phyloP scores from a whole-genome alignment of 495 filamentous ascomycete genomes.

The Aspergillus funiculosus region DNA sequence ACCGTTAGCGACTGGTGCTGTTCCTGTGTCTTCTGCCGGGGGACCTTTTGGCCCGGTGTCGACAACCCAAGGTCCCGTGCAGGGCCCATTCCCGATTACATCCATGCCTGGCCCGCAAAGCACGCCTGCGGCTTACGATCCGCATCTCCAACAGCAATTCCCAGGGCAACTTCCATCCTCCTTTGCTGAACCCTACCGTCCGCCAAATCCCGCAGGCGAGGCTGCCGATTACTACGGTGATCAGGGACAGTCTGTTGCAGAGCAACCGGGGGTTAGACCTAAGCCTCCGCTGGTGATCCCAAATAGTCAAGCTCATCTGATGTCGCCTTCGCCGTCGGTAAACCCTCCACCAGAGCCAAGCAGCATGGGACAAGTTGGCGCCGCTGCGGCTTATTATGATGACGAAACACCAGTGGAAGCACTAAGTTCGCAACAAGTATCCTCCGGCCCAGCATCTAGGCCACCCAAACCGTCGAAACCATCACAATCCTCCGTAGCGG shows the following conservation, averaged over 20 bases:
- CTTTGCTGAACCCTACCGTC: conserved; percentile 44
- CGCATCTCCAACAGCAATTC: conserved; percentile 54
- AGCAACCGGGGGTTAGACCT: conserved; percentile 56
- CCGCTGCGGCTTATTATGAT: conserved; percentile 46
- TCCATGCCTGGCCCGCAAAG: conserved; percentile 20
- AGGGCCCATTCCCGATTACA: conserved; percentile 14
- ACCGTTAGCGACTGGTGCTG: conserved; percentile 20
- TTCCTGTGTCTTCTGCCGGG: conserved; percentile 22
- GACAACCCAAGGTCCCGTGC: conserved; percentile 1
- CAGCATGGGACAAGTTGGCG: conserved; percentile 43
- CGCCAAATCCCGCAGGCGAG: conserved; percentile 50
- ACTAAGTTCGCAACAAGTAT: conserved; percentile 13
- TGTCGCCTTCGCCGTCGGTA: conserved; percentile 41
- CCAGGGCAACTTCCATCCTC: conserved; percentile 50
- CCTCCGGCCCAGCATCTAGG: conserved; percentile 18
- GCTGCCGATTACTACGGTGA: conserved; percentile 64
- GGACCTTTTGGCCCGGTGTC: conserved; percentile 1
- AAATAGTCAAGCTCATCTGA: conserved; percentile 44
- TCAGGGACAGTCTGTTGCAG: conserved; percentile 55
- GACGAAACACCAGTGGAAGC: conserved; percentile 19
- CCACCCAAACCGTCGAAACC: conserved; percentile 29
- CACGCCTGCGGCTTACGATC: conserved; percentile 32
- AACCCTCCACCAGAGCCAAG: conserved; percentile 50
- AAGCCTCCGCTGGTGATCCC: conserved; percentile 50
- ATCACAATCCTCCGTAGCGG: conserved; percentile 9